Evolutionary conservation across 345 rosid species (phyloP).

Genomic region (Alliaria petiolata): DNA sequence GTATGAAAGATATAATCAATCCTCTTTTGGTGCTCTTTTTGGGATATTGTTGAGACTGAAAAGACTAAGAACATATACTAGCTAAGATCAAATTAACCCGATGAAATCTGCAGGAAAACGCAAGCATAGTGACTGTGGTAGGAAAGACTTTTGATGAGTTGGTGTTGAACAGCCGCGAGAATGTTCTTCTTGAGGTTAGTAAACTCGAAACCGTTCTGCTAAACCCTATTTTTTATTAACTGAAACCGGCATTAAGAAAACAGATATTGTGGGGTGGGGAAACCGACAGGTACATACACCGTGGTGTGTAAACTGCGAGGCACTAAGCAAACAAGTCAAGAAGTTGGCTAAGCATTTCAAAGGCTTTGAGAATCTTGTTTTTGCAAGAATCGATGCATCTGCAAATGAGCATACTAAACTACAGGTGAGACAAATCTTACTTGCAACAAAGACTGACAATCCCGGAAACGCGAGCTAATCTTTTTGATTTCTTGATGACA

Average conservation of each 20-base stretch:
- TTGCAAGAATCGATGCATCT: conserved; percentile 88
- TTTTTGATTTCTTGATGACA: conserved; percentile 21
- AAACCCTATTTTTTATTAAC: neutral
- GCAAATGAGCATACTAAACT: conserved; percentile 77
- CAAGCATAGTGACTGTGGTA: conserved; percentile 50
- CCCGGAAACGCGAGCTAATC: neutral
- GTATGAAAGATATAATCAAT: conserved; percentile 22
- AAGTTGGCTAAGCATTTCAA: conserved; percentile 91
- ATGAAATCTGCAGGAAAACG: conserved; percentile 49
- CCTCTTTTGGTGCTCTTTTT: neutral
- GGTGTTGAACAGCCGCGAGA: conserved; percentile 60
- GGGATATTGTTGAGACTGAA: neutral
- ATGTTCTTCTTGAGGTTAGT: conserved; percentile 80
- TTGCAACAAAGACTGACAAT: neutral
- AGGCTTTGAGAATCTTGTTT: conserved; percentile 49
- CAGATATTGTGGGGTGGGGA: neutral
- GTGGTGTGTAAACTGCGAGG: conserved; percentile 80
- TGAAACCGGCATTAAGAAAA: neutral
- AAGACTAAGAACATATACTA: neutral
- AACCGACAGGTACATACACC: conserved; percentile 62
- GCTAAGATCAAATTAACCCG: neutral
- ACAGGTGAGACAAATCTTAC: conserved; percentile 39
- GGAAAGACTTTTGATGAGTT: conserved; percentile 83
- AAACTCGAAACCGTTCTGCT: neutral
- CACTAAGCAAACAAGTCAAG: conserved; percentile 66